Conservation (phyloP, 257 asterid species). For the Craterostigma plantagineum region DNA sequence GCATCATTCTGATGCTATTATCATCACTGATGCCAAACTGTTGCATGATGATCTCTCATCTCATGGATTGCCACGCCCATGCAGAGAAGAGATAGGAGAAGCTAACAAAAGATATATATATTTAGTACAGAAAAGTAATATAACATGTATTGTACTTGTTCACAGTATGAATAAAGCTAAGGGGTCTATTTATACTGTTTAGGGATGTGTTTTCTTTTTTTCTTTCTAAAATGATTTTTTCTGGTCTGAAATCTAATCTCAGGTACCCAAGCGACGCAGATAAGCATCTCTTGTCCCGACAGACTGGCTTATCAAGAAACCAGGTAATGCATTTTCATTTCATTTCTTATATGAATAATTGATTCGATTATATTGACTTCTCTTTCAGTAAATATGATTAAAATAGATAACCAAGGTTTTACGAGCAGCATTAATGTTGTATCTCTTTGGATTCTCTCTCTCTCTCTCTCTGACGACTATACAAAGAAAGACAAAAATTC, state of each 20-base stretch:
- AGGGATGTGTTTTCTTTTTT: conserved; percentile 11
- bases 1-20: too few relatives aligned
- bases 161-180: conserved; percentile 21
- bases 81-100: too few relatives aligned
- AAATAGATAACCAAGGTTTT: conserved; percentile 5
- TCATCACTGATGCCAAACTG: too few relatives aligned
- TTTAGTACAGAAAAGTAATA: neutral
- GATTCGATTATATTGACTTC: neutral
- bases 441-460: conserved; percentile 1
- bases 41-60: neutral
- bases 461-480: too few relatives aligned
- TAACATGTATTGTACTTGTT: conserved; percentile 9
- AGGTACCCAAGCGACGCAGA: conserved; percentile 99
- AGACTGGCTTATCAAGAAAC: conserved; percentile 95
- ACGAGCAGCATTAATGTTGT: neutral
- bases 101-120: too few relatives aligned
- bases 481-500: conserved; percentile 32
- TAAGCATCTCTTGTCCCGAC: conserved; percentile 95
- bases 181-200: conserved; percentile 22
- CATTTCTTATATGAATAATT: too few relatives aligned
- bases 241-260: conserved; percentile 51
- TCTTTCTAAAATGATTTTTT: conserved; percentile 13
- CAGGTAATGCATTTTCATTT: conserved; percentile 31
- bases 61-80: conserved; percentile 31
- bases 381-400: neutral